Conservation (phyloP, 257 asterid genomes). For the Nicotiana benthamiana region DNA sequence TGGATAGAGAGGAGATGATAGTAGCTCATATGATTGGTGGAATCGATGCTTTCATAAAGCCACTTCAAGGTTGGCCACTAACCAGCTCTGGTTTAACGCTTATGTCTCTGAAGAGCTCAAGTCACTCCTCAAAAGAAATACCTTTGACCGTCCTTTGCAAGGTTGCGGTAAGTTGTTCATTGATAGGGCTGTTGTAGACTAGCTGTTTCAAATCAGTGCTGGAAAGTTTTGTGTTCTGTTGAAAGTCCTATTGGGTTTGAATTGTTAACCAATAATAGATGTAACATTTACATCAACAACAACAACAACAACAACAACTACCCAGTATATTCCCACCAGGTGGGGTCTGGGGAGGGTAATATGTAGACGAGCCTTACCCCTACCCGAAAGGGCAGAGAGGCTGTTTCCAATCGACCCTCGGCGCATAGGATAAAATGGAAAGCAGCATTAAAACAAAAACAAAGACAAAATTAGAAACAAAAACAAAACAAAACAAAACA, state of each 20-base stretch:
- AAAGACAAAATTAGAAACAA: too few species aligned
- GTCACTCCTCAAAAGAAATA: conserved; percentile 46
- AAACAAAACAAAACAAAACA: too few species aligned
- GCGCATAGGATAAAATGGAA: too few species aligned
- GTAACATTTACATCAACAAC: neutral
- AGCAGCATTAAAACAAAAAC: too few species aligned
- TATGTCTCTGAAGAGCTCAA: conserved; percentile 60
- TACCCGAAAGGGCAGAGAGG: too few species aligned
- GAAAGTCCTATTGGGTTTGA: neutral
- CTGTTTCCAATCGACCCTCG: too few species aligned
- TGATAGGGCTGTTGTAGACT: neutral
- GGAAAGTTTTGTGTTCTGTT: neutral
- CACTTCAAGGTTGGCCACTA: conserved; percentile 90
- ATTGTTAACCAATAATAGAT: neutral
- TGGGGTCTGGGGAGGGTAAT: too few species aligned
- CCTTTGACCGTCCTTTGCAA: conserved; percentile 66
- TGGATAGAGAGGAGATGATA: conserved; percentile 60
- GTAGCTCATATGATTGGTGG: conserved; percentile 78
- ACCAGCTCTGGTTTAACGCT: conserved; percentile 48
- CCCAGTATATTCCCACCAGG: too few species aligned
- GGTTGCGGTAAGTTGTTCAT: conserved; percentile 54
- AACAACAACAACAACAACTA: too few species aligned
- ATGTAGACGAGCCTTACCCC: too few species aligned
- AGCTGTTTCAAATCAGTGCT: neutral
- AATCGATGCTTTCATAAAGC: conserved; percentile 70